phyloP scores from a whole-genome alignment of 805 yeast genomes.

The Candida bentonensis region DNA sequence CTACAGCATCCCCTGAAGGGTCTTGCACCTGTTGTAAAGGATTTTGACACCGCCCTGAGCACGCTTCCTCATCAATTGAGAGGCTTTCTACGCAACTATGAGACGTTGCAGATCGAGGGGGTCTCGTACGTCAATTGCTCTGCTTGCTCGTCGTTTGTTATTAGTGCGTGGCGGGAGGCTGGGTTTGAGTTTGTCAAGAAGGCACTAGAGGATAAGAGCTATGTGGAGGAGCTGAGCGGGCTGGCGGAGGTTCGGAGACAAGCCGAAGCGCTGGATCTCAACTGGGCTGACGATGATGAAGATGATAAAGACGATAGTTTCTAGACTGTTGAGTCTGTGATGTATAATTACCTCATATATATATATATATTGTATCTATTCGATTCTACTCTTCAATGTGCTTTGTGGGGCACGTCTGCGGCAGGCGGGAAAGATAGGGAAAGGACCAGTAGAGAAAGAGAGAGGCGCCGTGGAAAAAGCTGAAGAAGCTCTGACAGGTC shows the following conservation, averaged over 20 bases:
- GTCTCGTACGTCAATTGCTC: constrained; percentile 71
- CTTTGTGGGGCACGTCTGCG: too few species aligned
- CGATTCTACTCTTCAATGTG: too few species aligned
- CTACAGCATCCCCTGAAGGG: constrained; percentile 50
- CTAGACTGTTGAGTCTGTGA: too few species aligned
- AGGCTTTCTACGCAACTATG: constrained; percentile 63
- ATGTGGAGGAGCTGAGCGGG: constrained; percentile 70
- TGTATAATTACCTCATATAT: too few species aligned
- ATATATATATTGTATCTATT: too few species aligned
- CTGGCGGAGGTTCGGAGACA: constrained; percentile 54
- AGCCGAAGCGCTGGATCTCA: constrained; percentile 44
- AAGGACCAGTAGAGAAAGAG: too few species aligned
- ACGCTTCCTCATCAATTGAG: constrained; percentile 79
- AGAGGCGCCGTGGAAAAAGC: too few species aligned
- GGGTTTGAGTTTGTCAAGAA: constrained; percentile 74
- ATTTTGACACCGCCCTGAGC: constrained; percentile 39
- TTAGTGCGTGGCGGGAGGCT: constrained; percentile 32
- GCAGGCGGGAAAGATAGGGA: too few species aligned
- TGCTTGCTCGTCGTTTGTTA: constrained; percentile 60
- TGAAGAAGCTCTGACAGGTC: too few species aligned
- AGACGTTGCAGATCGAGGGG: constrained; percentile 49
- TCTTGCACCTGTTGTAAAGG: constrained; percentile 26
- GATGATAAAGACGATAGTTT: too few species aligned
- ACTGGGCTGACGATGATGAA: constrained; percentile 24
- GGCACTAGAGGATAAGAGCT: constrained; percentile 53